Evolutionary conservation across 768 basidiomycete species (phyloP), one percentile per base, ranked within the genome.

Genomic region (Coprinellus micaceus): DNA sequence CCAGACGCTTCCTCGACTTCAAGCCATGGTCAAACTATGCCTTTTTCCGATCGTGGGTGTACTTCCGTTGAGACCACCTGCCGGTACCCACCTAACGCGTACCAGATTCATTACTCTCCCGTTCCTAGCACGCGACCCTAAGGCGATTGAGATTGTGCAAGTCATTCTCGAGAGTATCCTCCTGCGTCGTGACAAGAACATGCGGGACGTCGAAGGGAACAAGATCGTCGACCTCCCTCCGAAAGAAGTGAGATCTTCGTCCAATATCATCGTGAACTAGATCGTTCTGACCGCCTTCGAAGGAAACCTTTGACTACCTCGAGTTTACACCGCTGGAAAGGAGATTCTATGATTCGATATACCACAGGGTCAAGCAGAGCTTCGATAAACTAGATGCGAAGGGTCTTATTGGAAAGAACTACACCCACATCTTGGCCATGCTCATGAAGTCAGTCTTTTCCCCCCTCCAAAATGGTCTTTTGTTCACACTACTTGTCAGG

Each of bases 81-180:
- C n/a, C n/a, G n/a, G n/a, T n/a, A n/a, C n/a, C n/a, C n/a, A n/a
- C n/a, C n/a, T n/a, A n/a, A n/a, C n/a, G n/a, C n/a, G n/a, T n/a
- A n/a, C 3, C 58, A 93, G 91, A 21, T 94, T 96, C 65, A 91
- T 97, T 57, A 95, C 91, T 0, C 71, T 94, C 3, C 96, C 96
- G 9, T 98, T 98, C 74, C 79, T 95, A 53, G 88, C 87, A 44
- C 88, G 85, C 36, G 95, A 98, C 68, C 85, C 91, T 0, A 94
- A 94, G 65, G 95, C 93, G 0, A 88, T 98, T 47, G 93, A 96
- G 64, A 87, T 98, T 43, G 94, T 98, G 0, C 95, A 98, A 71
- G 89, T 94, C 56, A 94, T 98, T 58, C 77, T 98, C 17, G 93
- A 96, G 68, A 91, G 85, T 33, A 80, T 92, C 48, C 75, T 98